phyloP scores from a whole-genome alignment of 345 rosid species.

The Salix brachista region DNA sequence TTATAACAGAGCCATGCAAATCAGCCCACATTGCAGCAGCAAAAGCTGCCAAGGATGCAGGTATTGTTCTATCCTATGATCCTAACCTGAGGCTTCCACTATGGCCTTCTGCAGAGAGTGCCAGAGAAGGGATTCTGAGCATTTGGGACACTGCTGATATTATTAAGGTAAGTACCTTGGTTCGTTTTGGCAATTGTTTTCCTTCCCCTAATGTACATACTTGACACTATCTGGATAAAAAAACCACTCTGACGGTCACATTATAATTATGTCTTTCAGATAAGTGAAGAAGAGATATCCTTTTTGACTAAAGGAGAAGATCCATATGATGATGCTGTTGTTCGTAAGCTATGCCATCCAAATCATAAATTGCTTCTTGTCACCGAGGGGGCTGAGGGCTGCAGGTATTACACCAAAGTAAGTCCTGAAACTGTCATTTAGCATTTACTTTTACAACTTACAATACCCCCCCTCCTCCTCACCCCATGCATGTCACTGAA shows the following conservation, averaged over 20 bases:
- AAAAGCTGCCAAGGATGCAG: constrained; percentile 90
- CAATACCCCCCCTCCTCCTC: background rate
- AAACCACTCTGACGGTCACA: background rate
- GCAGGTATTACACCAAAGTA: constrained; percentile 93
- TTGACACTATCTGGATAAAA: background rate
- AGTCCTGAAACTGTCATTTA: constrained; percentile 8
- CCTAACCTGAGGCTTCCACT: constrained; percentile 94
- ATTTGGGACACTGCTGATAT: constrained; percentile 89
- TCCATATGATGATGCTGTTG: constrained; percentile 82
- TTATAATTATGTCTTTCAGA: constrained; percentile 35
- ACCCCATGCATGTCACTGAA: background rate
- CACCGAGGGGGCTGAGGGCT: constrained; percentile 80
- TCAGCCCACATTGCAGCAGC: constrained; percentile 92
- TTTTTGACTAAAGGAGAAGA: constrained; percentile 89
- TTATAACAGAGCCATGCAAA: constrained; percentile 92
- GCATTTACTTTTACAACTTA: background rate
- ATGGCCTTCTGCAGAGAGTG: constrained; percentile 83
- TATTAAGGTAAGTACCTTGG: constrained; percentile 51
- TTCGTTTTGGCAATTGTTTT: background rate
- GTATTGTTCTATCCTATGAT: constrained; percentile 77
- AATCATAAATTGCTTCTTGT: constrained; percentile 83
- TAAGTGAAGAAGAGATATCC: constrained; percentile 84
- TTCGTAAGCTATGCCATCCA: constrained; percentile 65
- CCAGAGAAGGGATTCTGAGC: constrained; percentile 79
- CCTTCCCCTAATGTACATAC: background rate